Percentiles rank a stretch among this genome's conserved stretches.
Conservation (phyloP, 768 basidiomycete species). For the Leucocoprinus leucothites region DNA sequence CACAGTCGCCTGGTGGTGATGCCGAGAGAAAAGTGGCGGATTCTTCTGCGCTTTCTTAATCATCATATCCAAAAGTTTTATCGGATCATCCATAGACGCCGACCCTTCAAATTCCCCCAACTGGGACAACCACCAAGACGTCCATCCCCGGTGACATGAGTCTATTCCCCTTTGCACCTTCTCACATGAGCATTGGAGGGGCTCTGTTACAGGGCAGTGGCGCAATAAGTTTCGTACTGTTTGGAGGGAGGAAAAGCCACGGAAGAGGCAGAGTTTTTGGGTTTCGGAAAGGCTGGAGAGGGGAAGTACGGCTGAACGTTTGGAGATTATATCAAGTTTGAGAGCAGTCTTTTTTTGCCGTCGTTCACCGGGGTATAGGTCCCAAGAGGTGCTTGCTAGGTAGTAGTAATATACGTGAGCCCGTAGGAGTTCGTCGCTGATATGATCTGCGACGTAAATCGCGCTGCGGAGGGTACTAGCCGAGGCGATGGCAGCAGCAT, state of each 20-base stretch:
- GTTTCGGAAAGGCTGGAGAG: background rate
- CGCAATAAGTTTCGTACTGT: background rate
- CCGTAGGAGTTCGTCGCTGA: background rate
- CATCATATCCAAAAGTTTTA: background rate
- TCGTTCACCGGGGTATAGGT: background rate
- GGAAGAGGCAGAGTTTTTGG: constrained; percentile 4
- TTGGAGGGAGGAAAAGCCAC: background rate
- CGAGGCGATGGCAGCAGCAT: background rate
- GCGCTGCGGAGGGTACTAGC: background rate
- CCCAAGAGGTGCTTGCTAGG: background rate
- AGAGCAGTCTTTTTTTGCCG: background rate
- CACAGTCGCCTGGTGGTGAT: no score
- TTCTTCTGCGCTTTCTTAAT: background rate
- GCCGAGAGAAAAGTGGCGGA: background rate
- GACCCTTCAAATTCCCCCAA: background rate
- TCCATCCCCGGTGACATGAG: background rate
- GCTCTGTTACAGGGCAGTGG: background rate
- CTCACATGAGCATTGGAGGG: background rate
- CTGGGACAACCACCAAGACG: background rate
- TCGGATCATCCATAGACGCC: background rate
- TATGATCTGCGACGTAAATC: background rate
- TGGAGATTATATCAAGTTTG: background rate
- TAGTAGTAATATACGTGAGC: background rate
- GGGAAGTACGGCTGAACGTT: background rate
- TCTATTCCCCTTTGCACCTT: background rate